phyloP scores from a whole-genome alignment of 208 protist genomes.

The Leptomonas seymouri region DNA sequence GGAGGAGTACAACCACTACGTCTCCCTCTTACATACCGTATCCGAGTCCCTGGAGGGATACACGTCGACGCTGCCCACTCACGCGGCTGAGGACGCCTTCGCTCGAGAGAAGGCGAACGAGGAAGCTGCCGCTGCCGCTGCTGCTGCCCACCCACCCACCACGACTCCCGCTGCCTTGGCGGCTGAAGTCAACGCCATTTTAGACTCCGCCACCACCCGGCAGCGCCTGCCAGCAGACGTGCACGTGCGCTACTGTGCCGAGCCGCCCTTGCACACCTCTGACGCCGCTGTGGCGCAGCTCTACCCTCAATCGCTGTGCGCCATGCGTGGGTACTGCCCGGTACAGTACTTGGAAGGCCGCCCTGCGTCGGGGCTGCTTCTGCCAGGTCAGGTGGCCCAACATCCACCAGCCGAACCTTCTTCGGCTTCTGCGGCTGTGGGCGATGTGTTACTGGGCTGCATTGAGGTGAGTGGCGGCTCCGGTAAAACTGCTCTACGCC shows the following conservation, averaged over 20 bases:
- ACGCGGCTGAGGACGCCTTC: slow-evolving; percentile 51
- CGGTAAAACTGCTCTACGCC: slow-evolving; percentile 26
- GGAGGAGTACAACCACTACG: slow-evolving; percentile 56
- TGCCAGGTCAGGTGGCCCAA: slow-evolving; percentile 37
- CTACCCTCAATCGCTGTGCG: slow-evolving; percentile 62
- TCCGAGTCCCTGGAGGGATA: slow-evolving; percentile 47
- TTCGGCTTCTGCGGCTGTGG: neutral
- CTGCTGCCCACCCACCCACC: neutral
- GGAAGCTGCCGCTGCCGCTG: slow-evolving; percentile 7
- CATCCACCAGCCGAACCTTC: neutral
- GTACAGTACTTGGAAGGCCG: slow-evolving; percentile 40
- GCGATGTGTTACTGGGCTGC: slow-evolving; percentile 41
- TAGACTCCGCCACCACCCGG: slow-evolving; percentile 26
- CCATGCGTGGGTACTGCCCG: slow-evolving; percentile 68
- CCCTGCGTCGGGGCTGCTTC: slow-evolving; percentile 29
- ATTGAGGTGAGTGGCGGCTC: slow-evolving; percentile 51
- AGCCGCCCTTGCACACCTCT: slow-evolving; percentile 41
- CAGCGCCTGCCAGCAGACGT: slow-evolving; percentile 27
- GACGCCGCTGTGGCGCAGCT: slow-evolving; percentile 37
- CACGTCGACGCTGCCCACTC: slow-evolving; percentile 42
- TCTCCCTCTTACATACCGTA: slow-evolving; percentile 50
- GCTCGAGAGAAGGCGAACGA: slow-evolving; percentile 10
- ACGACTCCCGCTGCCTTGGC: slow-evolving; percentile 18
- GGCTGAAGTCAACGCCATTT: slow-evolving; percentile 23
- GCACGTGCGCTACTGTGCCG: slow-evolving; percentile 41